Conservation (phyloP, 345 rosid species). For the Heritiera littoralis region DNA sequence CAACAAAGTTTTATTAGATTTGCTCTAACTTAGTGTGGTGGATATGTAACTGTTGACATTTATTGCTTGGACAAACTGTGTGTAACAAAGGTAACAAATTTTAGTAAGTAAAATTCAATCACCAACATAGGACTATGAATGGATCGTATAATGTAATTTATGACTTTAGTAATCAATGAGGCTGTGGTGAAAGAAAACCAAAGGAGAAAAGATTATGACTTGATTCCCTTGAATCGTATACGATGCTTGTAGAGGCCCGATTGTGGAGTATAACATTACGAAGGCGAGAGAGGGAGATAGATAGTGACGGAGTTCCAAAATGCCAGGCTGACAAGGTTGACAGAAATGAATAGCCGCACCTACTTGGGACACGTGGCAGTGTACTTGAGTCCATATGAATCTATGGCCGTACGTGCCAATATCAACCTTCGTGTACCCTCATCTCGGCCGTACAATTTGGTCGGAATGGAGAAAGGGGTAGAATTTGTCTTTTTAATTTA, state of each 20-base stretch:
- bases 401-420: slow-evolving; percentile 12
- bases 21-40: no score
- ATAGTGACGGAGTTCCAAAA: background rate
- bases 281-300: background rate
- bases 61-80: background rate
- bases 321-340: slow-evolving; percentile 43
- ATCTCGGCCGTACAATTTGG: background rate
- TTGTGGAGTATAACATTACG: background rate
- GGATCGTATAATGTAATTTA: no score
- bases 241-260: background rate
- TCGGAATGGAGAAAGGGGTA: background rate
- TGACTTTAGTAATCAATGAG: no score
- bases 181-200: background rate
- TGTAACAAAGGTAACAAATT: no score
- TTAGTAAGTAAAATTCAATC: no score
- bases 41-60: background rate
- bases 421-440: background rate
- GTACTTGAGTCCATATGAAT: slow-evolving; percentile 6
- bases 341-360: slow-evolving; percentile 37
- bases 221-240: background rate
- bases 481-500: no score
- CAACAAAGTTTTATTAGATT: no score
- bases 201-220: background rate
- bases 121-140: no score
- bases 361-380: slow-evolving; percentile 29